Evolutionary conservation across 2,329 filamentous ascomycete genomes (phyloP), one percentile per base, ranked within the genome.

Genomic region (Beauveria medogensis): DNA sequence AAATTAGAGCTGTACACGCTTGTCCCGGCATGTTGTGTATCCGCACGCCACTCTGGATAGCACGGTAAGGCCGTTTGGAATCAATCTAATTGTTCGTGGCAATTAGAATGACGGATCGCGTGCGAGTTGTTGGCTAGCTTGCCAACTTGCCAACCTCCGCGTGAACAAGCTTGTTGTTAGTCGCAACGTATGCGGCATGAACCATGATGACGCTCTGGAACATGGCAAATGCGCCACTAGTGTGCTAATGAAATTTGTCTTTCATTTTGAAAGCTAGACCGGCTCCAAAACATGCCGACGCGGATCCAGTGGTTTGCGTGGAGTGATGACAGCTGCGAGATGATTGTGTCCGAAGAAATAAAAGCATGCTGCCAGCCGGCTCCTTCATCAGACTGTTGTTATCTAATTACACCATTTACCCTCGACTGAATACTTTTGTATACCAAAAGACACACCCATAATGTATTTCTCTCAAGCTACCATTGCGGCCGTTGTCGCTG

Each of bases 381-480:
- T 12, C 20, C 5, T 40, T 12, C 8, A 18, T 2, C 4, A 16
- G 9, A 10, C n/a, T 34, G 2, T 34, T 3, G 30, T 16, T 3
- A 18, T 10, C 28, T 34, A n/a, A 2, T 20, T 20, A 41, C 28
- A 22, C 22, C 22, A 9, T n/a, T 16, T 20, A 14, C 22, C 24
- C 50, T 22, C 26, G 18, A 10, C 24, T 43, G 10, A 5, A 60
- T 30, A 41, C 20, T 22, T 14, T 34, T 48, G 43, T 52, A 52
- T 18, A 57, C 37, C 28, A 14, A 3, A 26, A 52, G 47, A 37
- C 12, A 52, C n/a, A 37, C 2, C 6, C 44, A 59, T 60, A 28
- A 66, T 65, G 63, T 59, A 63, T 28, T 61, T 64, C 47, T 64
- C 63, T 18, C 61, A 62, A 24, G 44, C 63, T 46, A 58, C 62